Conservation (phyloP, 345 rosid species). For the Melastoma malabathricum region DNA sequence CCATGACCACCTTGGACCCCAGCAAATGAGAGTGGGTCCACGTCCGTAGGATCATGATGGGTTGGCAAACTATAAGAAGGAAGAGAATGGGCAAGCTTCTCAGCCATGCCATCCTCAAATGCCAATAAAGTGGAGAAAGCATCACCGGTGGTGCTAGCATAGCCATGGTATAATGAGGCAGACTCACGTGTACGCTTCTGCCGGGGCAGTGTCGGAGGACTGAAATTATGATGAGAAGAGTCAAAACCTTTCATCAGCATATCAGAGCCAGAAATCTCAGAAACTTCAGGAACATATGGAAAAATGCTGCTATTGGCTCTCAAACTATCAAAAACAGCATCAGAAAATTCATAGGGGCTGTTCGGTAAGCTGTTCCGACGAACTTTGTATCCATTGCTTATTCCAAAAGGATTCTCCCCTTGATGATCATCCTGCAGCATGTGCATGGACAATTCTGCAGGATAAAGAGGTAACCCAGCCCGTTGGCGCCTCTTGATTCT, state of each 20-base stretch:
- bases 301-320: conserved; percentile 35
- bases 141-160: conserved; percentile 27
- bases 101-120: conserved; percentile 27
- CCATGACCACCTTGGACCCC: conserved; percentile 60
- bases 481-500: conserved; percentile 84
- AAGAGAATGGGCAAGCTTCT: conserved; percentile 31
- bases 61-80: conserved; percentile 33
- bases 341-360: conserved; percentile 44
- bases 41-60: conserved; percentile 38
- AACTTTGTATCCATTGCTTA: conserved; percentile 30
- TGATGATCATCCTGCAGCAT: conserved; percentile 44
- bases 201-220: conserved; percentile 34
- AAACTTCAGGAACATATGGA: conserved; percentile 50
- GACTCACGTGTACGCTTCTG: conserved; percentile 56
- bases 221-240: conserved; percentile 46
- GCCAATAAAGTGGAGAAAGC: conserved; percentile 37
- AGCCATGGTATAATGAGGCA: conserved; percentile 29
- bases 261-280: conserved; percentile 39
- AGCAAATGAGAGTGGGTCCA: conserved; percentile 33
- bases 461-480: conserved; percentile 95
- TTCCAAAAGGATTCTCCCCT: conserved; percentile 21
- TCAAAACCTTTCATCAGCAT: conserved; percentile 51
- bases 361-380: conserved; percentile 42
- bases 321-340: conserved; percentile 53
- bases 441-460: conserved; percentile 59